Evolutionary conservation across 305 asterid species (phyloP), one percentile per base, ranked within the genome.

Genomic region (Monarda citriodora): DNA sequence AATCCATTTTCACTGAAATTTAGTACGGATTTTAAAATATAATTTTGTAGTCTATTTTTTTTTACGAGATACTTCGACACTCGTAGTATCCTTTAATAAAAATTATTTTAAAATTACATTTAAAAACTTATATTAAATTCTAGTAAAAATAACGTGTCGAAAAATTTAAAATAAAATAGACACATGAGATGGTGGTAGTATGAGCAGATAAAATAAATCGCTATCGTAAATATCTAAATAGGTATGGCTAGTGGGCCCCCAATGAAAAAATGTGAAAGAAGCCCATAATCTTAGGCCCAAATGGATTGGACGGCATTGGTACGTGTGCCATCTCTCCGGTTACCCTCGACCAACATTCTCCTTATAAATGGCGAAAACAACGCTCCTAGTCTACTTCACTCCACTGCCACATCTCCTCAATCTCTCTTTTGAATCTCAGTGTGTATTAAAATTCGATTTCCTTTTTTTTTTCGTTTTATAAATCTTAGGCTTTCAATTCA

Each of bases 201-300:
- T n/a, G n/a, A n/a, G n/a, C n/a, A n/a, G n/a, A 25, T 26, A 5
- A 26, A 26, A 26, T 26, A 26, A 3, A 26, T 26, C 31, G 31
- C 31, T 26, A 5, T 26, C 31, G 5, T 26, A 2, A 26, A 26
- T 26, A 45, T 45, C 23, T 10, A 46, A 46, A 46, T 0, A 18
- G 45, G 53, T 20, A 66, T 61, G 58, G 77, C 50, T 40, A 59
- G 56, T 72, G 70, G 70, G 64, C 73, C 67, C 62, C 3, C 18
- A 50, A 51, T 2, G 12, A 9, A 38, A 37, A n/a, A 44, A 18
- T n/a, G 25, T 25, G 17, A 52, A 26, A 42, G 6, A 52, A 16
- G 57, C 77, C 77, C 73, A 68, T 64, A 60, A 40, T 51, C 16
- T 36, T 22, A 12, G 62, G 69, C 74, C 74, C 72, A 74, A 16